Evolutionary conservation across 805 yeast species (phyloP).

Genomic region (Candida corydali): DNA sequence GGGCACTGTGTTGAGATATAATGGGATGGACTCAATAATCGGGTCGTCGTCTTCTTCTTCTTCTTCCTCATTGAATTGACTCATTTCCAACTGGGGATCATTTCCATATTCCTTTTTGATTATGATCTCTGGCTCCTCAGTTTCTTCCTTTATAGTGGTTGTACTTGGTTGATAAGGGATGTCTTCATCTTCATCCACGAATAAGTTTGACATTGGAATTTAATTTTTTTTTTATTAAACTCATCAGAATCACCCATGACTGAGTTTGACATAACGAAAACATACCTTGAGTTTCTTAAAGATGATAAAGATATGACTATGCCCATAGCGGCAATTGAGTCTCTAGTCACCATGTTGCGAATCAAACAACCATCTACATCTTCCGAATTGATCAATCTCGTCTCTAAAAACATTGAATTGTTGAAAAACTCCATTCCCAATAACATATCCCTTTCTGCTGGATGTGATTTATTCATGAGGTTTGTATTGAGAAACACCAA

Average conservation of each 20-base stretch:
- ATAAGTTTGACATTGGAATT: constrained; percentile 10
- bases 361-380: constrained; percentile 89
- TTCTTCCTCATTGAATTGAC: not conserved
- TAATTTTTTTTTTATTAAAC: constrained; percentile 1
- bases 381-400: constrained; percentile 80
- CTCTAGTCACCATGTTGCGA: constrained; percentile 77
- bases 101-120: constrained; percentile 4
- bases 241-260: constrained; percentile 7
- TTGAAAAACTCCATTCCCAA: constrained; percentile 80
- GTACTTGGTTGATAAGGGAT: constrained; percentile 11
- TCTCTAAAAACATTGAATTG: constrained; percentile 70
- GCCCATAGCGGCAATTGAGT: constrained; percentile 99
- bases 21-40: constrained; percentile 35
- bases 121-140: constrained; percentile 4
- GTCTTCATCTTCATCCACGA: constrained; percentile 17
- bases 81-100: not conserved
- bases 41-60: constrained; percentile 29
- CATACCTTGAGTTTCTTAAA: constrained; percentile 73
- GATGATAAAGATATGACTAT: constrained; percentile 97
- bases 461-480: constrained; percentile 94
- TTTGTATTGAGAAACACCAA: constrained; percentile 88
- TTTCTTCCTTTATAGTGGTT: constrained; percentile 9
- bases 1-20: constrained; percentile 24
- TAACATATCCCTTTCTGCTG: constrained; percentile 91
- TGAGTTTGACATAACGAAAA: constrained; percentile 71